Evolutionary conservation across 2,329 filamentous ascomycete genomes (phyloP).

Genomic region (Fusarium irregulare): DNA sequence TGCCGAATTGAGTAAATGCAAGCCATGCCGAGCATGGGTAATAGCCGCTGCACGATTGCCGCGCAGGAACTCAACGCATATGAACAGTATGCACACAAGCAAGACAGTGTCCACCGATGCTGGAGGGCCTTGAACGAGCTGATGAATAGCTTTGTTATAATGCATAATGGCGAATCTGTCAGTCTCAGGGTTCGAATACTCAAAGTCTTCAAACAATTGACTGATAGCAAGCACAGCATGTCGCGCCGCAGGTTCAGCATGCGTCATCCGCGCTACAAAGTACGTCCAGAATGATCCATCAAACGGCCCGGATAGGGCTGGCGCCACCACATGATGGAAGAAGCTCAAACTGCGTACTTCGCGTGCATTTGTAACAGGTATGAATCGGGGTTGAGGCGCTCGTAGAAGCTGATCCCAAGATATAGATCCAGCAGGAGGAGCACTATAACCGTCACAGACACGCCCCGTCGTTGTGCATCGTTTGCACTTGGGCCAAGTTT

Average conservation of each 20-base stretch:
- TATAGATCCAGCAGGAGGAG: constrained; percentile 46
- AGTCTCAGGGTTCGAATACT: constrained; percentile 14
- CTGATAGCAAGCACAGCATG: constrained; percentile 56
- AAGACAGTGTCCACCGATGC: constrained; percentile 51
- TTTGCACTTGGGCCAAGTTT: constrained; percentile 62
- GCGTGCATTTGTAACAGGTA: constrained; percentile 38
- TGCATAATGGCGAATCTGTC: constrained; percentile 51
- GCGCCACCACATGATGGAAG: constrained; percentile 53
- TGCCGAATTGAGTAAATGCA: constrained; percentile 49
- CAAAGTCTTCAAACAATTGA: constrained; percentile 52
- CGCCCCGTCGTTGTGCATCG: constrained; percentile 64
- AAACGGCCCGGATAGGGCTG: constrained; percentile 51
- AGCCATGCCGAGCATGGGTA: constrained; percentile 54
- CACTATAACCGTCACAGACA: constrained; percentile 65
- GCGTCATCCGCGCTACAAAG: constrained; percentile 52
- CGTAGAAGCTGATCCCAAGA: constrained; percentile 53
- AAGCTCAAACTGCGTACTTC: constrained; percentile 52
- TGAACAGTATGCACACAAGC: constrained; percentile 56
- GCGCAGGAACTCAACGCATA: constrained; percentile 57
- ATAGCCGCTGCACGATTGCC: constrained; percentile 52
- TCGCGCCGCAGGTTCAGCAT: constrained; percentile 52
- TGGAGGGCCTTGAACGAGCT: constrained; percentile 43
- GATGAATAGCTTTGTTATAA: constrained; percentile 56
- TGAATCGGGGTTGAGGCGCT: constrained; percentile 24
- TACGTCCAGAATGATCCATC: constrained; percentile 57